Evolutionary conservation across 768 basidiomycete genomes (phyloP).

Genomic region (Neoboletus subvelutipes): DNA sequence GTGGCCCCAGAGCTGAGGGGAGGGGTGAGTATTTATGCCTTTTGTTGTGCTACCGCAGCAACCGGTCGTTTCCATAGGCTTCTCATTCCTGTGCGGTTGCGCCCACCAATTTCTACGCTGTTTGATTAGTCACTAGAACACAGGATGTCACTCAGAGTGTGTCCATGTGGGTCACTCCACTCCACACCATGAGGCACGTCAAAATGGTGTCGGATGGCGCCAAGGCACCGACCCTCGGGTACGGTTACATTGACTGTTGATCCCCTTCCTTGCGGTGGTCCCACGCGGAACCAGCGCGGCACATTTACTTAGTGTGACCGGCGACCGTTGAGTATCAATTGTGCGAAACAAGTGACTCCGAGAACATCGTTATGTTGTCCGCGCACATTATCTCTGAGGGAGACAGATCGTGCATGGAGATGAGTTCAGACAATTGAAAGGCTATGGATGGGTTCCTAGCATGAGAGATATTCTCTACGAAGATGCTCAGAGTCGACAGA

Average conservation of each 20-base stretch:
- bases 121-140: not conserved
- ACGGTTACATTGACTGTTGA: not conserved
- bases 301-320: not conserved
- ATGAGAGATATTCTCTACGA: not conserved
- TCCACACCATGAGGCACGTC: not conserved
- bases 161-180: not conserved
- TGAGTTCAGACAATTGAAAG: too few species aligned
- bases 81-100: constrained; percentile 10
- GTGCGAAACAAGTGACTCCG: not conserved
- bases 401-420: too few species aligned
- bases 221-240: not conserved
- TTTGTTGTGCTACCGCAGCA: not conserved
- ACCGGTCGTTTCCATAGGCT: not conserved
- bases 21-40: not conserved
- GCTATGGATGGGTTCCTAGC: not conserved
- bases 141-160: not conserved
- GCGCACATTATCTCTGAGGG: not conserved
- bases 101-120: not conserved
- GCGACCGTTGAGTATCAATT: not conserved
- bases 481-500: not conserved
- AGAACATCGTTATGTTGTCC: not conserved
- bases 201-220: too few species aligned
- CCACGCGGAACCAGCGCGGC: not conserved
- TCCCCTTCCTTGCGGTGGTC: too few species aligned
- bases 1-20: not conserved